Evolutionary conservation across 1,284 basidiomycete genomes (phyloP), one percentile per base, ranked within the genome.

Genomic region (Peniophora sp.): DNA sequence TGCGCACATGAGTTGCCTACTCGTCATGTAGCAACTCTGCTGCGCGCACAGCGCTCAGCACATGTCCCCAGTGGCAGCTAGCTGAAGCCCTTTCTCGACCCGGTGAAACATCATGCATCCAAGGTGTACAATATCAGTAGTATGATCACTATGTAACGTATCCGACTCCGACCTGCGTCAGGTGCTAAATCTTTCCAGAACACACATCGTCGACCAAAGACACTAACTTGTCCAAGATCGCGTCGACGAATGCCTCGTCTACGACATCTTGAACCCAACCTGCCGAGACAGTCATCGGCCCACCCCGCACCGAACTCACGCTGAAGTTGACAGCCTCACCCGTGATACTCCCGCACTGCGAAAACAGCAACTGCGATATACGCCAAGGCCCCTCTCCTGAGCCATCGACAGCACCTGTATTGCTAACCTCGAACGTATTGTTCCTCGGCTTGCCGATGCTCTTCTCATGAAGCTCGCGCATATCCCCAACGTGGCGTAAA

Each of bases 231-330:
- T 32, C 27, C 27, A 32, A 32, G 27, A 51, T 45, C 23, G 12
- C 32, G 3, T 25, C 9, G 6, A 49, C 49, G 2, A 50, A 17
- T 6, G 19, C 35, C 6, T 23, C 10, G 17, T 52, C 53, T 3
- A 46, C 53, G 19, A 52, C 48, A n/a, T 47, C 53, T 17, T 46
- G 41, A 23, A 50, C 48, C 53, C 51, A 55, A 23, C 14, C 45
- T 3, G 36, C 48, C 14, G 25, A 24, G 20, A 55, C 17, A 12
- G 45, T 50, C 51, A 55, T 35, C 19, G 52, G 47, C 27, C 53
- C 51, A 19, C 49, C 51, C 32, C 24, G 19, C 17, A 55, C 50
- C 1, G 45, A 52, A 19, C 45, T 34, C 19, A 48, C 50, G 45
- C 34, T 50, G 38, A 52, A 52, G 9, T 39, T 19, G 8, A 55